phyloP scores from a whole-genome alignment of 345 rosid genomes.

The Combretum micranthum region DNA sequence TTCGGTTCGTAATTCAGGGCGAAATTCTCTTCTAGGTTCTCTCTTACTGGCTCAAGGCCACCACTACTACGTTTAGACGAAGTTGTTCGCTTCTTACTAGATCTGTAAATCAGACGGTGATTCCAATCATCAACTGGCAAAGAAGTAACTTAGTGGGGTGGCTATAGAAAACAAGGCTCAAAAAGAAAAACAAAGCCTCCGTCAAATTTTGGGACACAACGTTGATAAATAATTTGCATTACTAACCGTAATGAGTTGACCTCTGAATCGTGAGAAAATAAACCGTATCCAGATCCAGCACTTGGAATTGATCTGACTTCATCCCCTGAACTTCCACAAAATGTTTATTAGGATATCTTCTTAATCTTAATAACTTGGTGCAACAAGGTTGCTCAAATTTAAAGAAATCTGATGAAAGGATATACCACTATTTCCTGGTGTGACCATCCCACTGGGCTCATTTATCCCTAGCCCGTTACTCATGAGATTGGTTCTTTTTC shows the following conservation, averaged over 20 bases:
- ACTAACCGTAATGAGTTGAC: slow-evolving; percentile 35
- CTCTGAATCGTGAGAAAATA: slow-evolving; percentile 18
- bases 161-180: too few species aligned
- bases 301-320: slow-evolving; percentile 57
- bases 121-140: neutral
- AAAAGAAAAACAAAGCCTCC: neutral
- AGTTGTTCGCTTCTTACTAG: slow-evolving; percentile 47
- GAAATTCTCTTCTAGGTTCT: slow-evolving; percentile 37
- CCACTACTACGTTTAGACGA: slow-evolving; percentile 51
- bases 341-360: too few species aligned
- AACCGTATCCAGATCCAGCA: slow-evolving; percentile 58
- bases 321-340: slow-evolving; percentile 34
- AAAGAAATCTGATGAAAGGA: neutral
- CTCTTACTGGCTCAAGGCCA: slow-evolving; percentile 58
- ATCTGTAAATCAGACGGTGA: slow-evolving; percentile 21
- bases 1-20: slow-evolving; percentile 33
- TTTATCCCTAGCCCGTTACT: slow-evolving; percentile 18
- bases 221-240: neutral
- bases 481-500: slow-evolving; percentile 29
- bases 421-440: slow-evolving; percentile 62
- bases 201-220: neutral
- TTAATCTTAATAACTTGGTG: too few species aligned
- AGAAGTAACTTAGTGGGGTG: neutral
- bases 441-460: slow-evolving; percentile 25
- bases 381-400: too few species aligned